Evolutionary conservation across 2,329 filamentous ascomycete genomes (phyloP), one percentile per base, ranked within the genome.

Genomic region (Penicillium vulpinum): DNA sequence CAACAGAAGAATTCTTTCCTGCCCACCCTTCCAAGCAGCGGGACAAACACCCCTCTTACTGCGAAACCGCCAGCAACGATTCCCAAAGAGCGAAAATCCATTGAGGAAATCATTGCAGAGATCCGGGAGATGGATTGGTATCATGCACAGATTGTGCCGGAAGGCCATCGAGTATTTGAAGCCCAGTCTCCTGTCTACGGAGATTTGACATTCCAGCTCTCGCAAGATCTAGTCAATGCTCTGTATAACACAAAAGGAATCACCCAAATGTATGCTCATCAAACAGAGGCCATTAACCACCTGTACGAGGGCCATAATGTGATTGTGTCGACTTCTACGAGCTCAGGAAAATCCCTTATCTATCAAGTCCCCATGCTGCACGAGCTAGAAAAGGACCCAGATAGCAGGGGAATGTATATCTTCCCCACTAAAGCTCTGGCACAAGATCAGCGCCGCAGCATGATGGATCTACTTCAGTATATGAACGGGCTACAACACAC

Each of bases 341-440:
- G 91, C 70, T 99, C 94, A 1, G 94, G 94, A 11, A 99, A 99
- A 74, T 97, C 92, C 6, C 78, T 99, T n/a, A 97, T 99, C 59
- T 99, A 97, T 69, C 94, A 99, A 69, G 83, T 99, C 16, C 94
- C 94, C 0, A 91, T 99, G 43, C 77, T 99, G 11, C 87, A 96
- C 69, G 89, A 91, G 48, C 78, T 99, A 2, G 93, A 99, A 73
- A 80, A 85, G 51, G 89, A 97, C 67, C 78, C 75, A 2, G 81
- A 87, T 54, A 90, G 90, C 9, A 82, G 94, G 65, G 94, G 94
- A 2, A 91, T 99, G 87, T 97, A 97, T 71, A 96, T 99, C 35
- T 99, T 99, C 59, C 94, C 94, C 0, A 99, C 94, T 0, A 99
- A 99, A 75, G 94, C 94, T 1, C 78, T 99, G 16, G 93, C 94